Conservation (phyloP, 73 alveolate genomes). For the Durusdinium trenchii region DNA sequence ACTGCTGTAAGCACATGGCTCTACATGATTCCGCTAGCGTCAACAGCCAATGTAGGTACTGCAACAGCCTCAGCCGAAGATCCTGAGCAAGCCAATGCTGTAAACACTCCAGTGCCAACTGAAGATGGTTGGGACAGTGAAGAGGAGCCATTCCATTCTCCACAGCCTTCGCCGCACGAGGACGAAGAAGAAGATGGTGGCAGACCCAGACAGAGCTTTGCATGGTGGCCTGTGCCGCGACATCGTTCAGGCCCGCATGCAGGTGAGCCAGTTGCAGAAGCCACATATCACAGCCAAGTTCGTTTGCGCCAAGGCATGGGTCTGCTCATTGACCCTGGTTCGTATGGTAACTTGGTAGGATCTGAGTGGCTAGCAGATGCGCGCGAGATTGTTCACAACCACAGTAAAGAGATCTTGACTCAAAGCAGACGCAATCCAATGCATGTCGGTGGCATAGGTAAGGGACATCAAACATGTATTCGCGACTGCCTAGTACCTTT, state of each 20-base stretch:
- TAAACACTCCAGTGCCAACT: too few species aligned
- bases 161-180: too few species aligned
- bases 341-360: background rate
- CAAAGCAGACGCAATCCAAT: background rate
- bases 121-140: too few species aligned
- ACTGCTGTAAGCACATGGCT: background rate
- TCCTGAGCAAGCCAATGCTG: background rate
- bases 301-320: background rate
- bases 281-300: background rate
- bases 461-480: background rate
- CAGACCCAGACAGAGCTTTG: background rate
- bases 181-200: too few species aligned
- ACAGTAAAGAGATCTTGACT: too few species aligned
- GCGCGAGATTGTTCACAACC: background rate
- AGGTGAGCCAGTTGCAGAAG: background rate
- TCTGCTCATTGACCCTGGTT: background rate
- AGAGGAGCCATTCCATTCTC: too few species aligned
- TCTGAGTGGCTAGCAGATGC: background rate
- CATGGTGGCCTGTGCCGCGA: background rate
- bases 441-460: background rate
- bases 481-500: background rate
- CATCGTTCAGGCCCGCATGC: background rate
- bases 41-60: background rate
- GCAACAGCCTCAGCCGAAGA: background rate
- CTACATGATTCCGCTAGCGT: background rate